Base-by-base conservation (phyloP, 345 rosid genomes). In the Pseudoturritis turrita region DNA sequence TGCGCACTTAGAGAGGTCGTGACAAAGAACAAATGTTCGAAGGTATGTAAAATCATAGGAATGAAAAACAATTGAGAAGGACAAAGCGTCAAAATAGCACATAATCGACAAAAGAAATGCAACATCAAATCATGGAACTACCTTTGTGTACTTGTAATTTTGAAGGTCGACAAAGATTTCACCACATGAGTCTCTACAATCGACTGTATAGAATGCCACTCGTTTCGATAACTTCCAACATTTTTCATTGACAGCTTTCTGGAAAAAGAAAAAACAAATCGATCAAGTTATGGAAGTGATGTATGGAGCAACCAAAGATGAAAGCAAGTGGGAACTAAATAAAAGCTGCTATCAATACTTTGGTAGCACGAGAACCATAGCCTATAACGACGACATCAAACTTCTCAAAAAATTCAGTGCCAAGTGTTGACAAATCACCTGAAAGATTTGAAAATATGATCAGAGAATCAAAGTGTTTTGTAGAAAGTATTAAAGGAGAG, bases 121-220 rank as follows among this genome's bases (percentile, higher is more conserved):
- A 52, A 62, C 50, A 46, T n/a, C 12, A 52, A 19, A 57, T 50
- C 15, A 45, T 52, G 13, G 0, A 65, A 22, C 41, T 54, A 81
- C 91, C 96, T 86, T 84, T 18, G 87, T 43, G 46, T 83, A 87
- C 63, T 82, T 86, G 72, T 89, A 85, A 23, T 81, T 77, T 76
- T 86, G 92, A 72, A 95, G 79, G 73, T 95, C 97, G 25, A 88
- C 96, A 74, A 95, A 95, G 28, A 95, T 87, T 81, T 95, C 96
- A 56, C 96, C 97, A 57, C 85, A 87, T 5, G 90, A 89, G 76
- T 85, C 89, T 78, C 96, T 87, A 65, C 96, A 88, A 43, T 91
- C 97, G 36, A 91, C 88, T 0, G 89, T 78, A 70, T 91, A 95
- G 79, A 89, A 95, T 47, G 98, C 91, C 14, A 91, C 78, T 6